Base-by-base conservation (phyloP, 371 early-diverging fungal species). In the Modicella reniformis region DNA sequence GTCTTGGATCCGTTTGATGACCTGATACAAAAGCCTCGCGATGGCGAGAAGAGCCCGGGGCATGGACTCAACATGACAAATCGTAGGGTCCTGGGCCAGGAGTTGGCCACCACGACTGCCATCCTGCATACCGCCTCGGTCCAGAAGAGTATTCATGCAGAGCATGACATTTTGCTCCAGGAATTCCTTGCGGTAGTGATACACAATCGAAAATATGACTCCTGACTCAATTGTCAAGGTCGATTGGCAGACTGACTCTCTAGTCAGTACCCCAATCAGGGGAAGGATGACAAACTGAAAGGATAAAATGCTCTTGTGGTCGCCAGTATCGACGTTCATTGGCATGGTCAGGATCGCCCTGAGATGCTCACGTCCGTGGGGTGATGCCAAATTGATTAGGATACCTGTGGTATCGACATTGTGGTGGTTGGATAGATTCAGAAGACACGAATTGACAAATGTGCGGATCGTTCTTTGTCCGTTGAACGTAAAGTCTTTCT, bases 341-440 rank as follows among this genome's bases (percentile, higher is more conserved):
- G 47, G 65, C 40, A 10, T 55, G 10, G n/a, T 28, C 50, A 80
- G 13, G 9, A 80, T 74, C 0, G 71, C 75, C n/a, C 41, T 67
- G 23, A 80, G 48, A 4, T 55, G 57, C 1, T 25, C 21, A 3
- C 55, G 26, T 0, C 80, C 80, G 0, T 23, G 1, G 4, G 12
- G 21, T 4, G 72, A 67, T 3, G 80, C 52, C 47, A 80, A 29
- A 29, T 40, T 65, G 0, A 47, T n/a, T n/a, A 80, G n/a, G 23
- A 75, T 49, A 13, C 69, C 65, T 1, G 75, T 59, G 0, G 68
- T 80, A 55, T 80, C 80, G 52, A 65, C 66, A 0, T 23, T 57
- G 47, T 80, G 80, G 37, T 80, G 80, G 55, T 80, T 75, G 2
- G 80, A 80, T 1, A 80, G 55, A 53, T 80, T 80, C 26, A 80